Percentiles rank a stretch among this genome's conserved stretches.
phyloP scores from a whole-genome alignment of 768 basidiomycete species.

The Tulasnella sp. region DNA sequence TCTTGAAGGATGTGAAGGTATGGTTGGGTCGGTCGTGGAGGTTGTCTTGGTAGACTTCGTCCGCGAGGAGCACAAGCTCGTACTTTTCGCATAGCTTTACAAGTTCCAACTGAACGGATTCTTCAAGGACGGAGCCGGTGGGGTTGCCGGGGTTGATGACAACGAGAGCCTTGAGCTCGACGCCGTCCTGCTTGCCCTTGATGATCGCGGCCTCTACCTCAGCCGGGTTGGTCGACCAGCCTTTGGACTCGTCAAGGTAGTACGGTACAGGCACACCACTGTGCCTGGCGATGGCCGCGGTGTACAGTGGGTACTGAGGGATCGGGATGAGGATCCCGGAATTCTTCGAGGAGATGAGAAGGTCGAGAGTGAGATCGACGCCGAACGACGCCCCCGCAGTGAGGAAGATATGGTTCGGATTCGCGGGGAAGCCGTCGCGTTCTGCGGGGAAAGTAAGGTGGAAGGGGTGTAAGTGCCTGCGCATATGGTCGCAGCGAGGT shows the following conservation, averaged over 20 bases:
- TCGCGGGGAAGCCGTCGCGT: constrained; percentile 77
- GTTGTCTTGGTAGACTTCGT: constrained; percentile 98
- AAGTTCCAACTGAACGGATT: constrained; percentile 56
- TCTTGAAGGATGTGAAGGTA: constrained; percentile 90
- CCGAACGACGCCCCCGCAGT: constrained; percentile 91
- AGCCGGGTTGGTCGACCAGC: constrained; percentile 67
- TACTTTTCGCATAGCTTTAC: constrained; percentile 78
- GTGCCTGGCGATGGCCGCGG: constrained; percentile 80
- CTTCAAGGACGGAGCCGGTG: constrained; percentile 73
- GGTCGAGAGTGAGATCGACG: constrained; percentile 73
- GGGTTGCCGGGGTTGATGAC: constrained; percentile 99
- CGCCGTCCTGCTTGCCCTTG: constrained; percentile 48
- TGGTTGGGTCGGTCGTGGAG: constrained; percentile 55
- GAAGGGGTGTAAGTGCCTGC: neutral
- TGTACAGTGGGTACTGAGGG: constrained; percentile 96
- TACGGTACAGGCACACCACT: constrained; percentile 76
- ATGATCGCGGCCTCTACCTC: constrained; percentile 56
- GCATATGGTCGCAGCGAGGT: neutral
- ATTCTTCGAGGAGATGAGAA: constrained; percentile 55
- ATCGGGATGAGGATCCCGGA: constrained; percentile 89
- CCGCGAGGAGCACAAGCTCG: constrained; percentile 79
- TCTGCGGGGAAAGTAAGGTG: constrained; percentile 32
- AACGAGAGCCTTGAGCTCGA: constrained; percentile 70
- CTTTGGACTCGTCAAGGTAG: constrained; percentile 68
- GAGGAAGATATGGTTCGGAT: constrained; percentile 81